Conservation (phyloP, 495 filamentous ascomycete genomes). For the Neurospora discreta region DNA sequence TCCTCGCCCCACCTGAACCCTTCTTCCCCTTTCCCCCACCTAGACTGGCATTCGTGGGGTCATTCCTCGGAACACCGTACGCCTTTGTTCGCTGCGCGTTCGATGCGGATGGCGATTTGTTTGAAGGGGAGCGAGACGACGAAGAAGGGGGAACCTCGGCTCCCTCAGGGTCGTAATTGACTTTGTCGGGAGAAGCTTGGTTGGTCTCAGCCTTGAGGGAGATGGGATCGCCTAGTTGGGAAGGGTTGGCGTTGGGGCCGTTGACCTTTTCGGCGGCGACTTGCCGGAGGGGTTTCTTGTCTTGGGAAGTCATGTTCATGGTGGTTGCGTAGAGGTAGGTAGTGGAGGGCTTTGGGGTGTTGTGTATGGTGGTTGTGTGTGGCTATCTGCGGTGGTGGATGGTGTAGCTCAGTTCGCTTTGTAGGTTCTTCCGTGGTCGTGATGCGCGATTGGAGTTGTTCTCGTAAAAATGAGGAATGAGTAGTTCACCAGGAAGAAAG, state of each 20-base stretch:
- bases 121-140: too few relatives aligned
- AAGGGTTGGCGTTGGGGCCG: constrained; percentile 27
- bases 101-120: neutral
- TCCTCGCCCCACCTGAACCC: neutral
- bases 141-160: neutral
- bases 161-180: neutral
- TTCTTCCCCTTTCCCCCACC: neutral
- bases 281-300: constrained; percentile 15
- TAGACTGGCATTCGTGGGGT: neutral
- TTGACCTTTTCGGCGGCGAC: constrained; percentile 24
- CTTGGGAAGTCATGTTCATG: neutral
- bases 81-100: neutral
- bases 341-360: neutral
- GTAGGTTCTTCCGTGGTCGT: neutral
- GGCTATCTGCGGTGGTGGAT: neutral
- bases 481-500: too few relatives aligned
- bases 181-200: neutral
- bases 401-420: neutral
- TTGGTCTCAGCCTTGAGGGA: constrained; percentile 32
- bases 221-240: constrained; percentile 30
- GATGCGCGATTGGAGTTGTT: neutral
- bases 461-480: neutral
- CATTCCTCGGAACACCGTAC: neutral
- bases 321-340: neutral
- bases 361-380: neutral